Evolutionary conservation across 2,329 filamentous ascomycete genomes (phyloP), one percentile per base, ranked within the genome.

Genomic region (Lecanicillium sp.): DNA sequence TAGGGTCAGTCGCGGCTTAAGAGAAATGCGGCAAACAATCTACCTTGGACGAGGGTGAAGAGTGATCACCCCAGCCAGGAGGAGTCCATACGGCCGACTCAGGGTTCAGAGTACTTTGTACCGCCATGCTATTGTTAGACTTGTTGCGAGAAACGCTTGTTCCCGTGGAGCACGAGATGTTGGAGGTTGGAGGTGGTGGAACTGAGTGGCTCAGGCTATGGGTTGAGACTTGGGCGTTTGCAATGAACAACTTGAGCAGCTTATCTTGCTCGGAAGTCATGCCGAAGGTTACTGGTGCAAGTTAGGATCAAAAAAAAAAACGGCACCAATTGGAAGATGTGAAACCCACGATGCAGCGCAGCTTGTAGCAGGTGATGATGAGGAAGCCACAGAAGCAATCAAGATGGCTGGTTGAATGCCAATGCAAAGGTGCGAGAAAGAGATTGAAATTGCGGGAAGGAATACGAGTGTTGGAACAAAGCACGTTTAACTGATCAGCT

Each of bases 31-130:
- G 7, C 14, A 14, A 29, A 29, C 27, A 14, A 14, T 9, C 7
- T 39, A 49, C 48, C 41, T 40, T 19, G n/a, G 27, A 20, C 8
- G 21, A 21, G 5, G 27, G 1, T 3, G 27, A 9, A 8, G 39
- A 43, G 15, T 39, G 6, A 5, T 44, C 41, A 7, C 35, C 35
- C 48, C 48, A 49, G 10, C n/a, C 6, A 9, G 41, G 5, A 3
- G 48, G 48, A 11, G 35, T 44, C 48, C 48, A 49, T 12, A 40
- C 33, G 11, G 48, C 48, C 7, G 48, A 49, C 35, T 44, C 41
- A 1, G 48, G 48, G 10, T 49, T 49, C 5, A 49, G 41, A 20
- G 26, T 44, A 35, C 48, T 49, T 15, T 40, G 19, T 11, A 24
- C 17, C 8, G 35, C 29, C 5, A 19, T 33, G 38, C 8, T 21